These are phyloP conservation scores for Sedum album DNA, from an alignment of 164 flowering plant genomes.

Conservation along the genomic window DNA sequence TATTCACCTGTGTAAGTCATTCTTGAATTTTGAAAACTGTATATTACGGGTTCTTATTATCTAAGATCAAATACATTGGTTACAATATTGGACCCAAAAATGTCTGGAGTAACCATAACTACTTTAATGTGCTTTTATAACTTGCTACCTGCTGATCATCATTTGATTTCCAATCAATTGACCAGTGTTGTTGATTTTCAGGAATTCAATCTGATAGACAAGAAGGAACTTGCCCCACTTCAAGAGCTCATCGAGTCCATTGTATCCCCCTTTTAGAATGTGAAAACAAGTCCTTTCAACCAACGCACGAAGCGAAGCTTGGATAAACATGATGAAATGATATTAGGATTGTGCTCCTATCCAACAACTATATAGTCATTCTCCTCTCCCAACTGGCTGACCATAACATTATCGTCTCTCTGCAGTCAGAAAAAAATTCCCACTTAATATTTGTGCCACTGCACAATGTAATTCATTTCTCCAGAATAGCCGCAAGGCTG, in stretches of 20 bases:
- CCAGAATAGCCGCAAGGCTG: neutral
- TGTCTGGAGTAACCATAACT: too few species aligned
- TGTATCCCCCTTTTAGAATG: constrained; percentile 48
- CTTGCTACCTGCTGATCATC: neutral
- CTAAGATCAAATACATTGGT: neutral
- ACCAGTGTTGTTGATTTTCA: constrained; percentile 20
- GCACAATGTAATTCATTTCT: neutral
- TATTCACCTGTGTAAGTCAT: constrained; percentile 82
- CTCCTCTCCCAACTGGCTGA: neutral
- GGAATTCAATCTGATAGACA: constrained; percentile 95
- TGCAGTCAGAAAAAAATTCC: neutral
- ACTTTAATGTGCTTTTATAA: too few species aligned
- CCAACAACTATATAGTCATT: neutral
- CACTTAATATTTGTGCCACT: neutral
- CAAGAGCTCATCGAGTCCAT: constrained; percentile 96
- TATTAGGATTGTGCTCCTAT: neutral
- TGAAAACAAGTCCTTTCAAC: neutral
- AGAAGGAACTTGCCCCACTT: constrained; percentile 97
- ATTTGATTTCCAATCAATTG: neutral
- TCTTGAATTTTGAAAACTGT: constrained; percentile 1
- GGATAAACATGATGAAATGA: neutral
- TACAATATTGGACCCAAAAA: too few species aligned
- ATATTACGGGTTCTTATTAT: neutral
- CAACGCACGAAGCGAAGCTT: neutral
- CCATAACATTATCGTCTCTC: neutral